Conservation (phyloP, 2,329 filamentous ascomycete species). For the Penicillium brasilianum region DNA sequence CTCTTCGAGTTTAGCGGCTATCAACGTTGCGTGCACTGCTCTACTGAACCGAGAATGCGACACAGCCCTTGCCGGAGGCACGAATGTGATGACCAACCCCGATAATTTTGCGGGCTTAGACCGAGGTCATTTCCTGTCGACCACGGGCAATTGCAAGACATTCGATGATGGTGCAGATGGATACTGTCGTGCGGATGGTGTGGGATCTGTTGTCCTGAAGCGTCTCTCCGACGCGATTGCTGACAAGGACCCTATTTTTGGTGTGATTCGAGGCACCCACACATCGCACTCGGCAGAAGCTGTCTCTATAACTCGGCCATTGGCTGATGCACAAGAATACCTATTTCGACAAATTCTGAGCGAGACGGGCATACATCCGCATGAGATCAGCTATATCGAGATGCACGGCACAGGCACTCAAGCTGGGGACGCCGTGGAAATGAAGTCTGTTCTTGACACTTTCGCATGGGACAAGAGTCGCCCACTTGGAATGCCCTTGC, state of each 20-base stretch:
- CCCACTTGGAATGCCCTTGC: not conserved
- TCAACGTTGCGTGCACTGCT: constrained; percentile 72
- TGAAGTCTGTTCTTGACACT: constrained; percentile 42
- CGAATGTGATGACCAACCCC: constrained; percentile 73
- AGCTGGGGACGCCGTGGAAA: constrained; percentile 45
- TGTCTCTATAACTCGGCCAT: constrained; percentile 50
- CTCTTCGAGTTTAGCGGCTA: constrained; percentile 61
- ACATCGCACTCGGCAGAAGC: constrained; percentile 56
- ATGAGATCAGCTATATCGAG: constrained; percentile 46
- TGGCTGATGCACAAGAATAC: constrained; percentile 44
- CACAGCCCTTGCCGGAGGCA: constrained; percentile 77
- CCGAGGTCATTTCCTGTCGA: constrained; percentile 48
- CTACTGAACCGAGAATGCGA: constrained; percentile 76
- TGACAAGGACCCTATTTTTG: constrained; percentile 53
- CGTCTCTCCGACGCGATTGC: constrained; percentile 56
- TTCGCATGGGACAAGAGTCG: constrained; percentile 30
- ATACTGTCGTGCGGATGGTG: too few species aligned
- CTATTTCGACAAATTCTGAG: constrained; percentile 46
- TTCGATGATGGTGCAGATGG: too few species aligned
- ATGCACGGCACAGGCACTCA: constrained; percentile 51
- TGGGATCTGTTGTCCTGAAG: too few species aligned
- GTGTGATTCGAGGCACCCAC: constrained; percentile 48
- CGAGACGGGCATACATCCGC: constrained; percentile 44
- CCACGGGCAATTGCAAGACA: constrained; percentile 55
- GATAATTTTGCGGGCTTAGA: constrained; percentile 77